These are phyloP conservation scores for Hypomontagnella submonticulosa DNA, from an alignment of 495 filamentous ascomycete genomes.

Conservation along the genomic window DNA sequence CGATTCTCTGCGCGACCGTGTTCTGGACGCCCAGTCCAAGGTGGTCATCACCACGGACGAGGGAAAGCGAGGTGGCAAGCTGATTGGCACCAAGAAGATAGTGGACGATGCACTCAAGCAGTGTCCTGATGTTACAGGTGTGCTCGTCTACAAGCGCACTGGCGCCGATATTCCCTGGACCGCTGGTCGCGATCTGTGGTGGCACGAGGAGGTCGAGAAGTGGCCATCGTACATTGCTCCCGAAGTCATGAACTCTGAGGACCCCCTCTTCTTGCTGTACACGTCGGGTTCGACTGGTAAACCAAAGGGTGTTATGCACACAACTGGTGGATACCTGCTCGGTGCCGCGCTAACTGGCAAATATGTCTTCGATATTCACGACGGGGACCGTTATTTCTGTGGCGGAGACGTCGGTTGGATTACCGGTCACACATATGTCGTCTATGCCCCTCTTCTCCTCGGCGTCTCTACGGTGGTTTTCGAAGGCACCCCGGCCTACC, in stretches of 20 bases:
- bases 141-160: conserved; percentile 94
- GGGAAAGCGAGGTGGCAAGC: conserved; percentile 96
- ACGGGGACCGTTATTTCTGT: conserved; percentile 93
- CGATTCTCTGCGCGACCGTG: conserved; percentile 95
- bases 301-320: conserved; percentile 99
- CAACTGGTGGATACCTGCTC: conserved; percentile 91
- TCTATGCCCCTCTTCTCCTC: conserved; percentile 93
- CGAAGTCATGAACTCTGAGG: conserved; percentile 88
- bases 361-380: conserved; percentile 98
- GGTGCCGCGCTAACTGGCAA: conserved; percentile 95
- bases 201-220: conserved; percentile 97
- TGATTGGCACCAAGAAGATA: conserved; percentile 99
- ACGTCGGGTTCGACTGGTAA: conserved; percentile 98
- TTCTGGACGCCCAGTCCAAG: conserved; percentile 87
- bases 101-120: conserved; percentile 98
- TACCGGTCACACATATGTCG: conserved; percentile 98
- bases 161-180: conserved; percentile 94
- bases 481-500: conserved; percentile 97
- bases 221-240: conserved; percentile 91
- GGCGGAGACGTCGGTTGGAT: conserved; percentile 99
- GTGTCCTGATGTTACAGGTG: conserved; percentile 88
- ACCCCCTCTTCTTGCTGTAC: conserved; percentile 97
- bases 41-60: conserved; percentile 97
- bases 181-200: conserved; percentile 90
- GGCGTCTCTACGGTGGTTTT: conserved; percentile 98